These are phyloP conservation scores for Hypoxylon trugodes DNA, from an alignment of 495 filamentous ascomycete genomes.

Conservation along the genomic window DNA sequence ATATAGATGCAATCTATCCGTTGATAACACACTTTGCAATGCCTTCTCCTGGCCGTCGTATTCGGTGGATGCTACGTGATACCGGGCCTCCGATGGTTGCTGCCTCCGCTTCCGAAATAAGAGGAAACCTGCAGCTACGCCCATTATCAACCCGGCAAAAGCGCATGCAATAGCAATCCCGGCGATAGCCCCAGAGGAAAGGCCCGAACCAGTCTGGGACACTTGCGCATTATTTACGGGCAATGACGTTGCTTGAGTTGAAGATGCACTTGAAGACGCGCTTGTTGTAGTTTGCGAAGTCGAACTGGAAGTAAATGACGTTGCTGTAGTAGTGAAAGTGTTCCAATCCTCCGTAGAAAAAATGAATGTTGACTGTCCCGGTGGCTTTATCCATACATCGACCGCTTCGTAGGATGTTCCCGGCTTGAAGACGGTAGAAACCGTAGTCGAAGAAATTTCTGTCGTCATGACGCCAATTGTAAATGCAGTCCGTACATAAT, in stretches of 20 bases:
- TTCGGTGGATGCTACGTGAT: slow-evolving; percentile 2
- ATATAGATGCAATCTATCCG: slow-evolving; percentile 33
- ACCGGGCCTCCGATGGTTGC: neutral
- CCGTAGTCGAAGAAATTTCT: slow-evolving; percentile 15
- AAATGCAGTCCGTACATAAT: slow-evolving; percentile 1
- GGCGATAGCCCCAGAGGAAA: slow-evolving; percentile 32
- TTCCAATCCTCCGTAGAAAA: slow-evolving; percentile 11
- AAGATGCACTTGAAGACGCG: neutral
- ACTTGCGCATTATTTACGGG: neutral
- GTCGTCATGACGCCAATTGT: slow-evolving; percentile 2
- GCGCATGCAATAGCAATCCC: slow-evolving; percentile 43
- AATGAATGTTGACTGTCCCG: neutral
- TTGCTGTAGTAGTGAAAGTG: slow-evolving; percentile 3
- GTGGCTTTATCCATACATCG: slow-evolving; percentile 8
- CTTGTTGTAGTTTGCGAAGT: neutral
- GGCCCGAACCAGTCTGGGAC: neutral
- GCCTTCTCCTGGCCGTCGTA: slow-evolving; percentile 31
- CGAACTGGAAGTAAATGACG: slow-evolving; percentile 12
- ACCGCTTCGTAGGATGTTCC: slow-evolving; percentile 18
- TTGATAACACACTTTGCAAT: neutral
- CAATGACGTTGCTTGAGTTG: neutral
- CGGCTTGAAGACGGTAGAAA: slow-evolving; percentile 1
- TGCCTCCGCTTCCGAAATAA: slow-evolving; percentile 24
- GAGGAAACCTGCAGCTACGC: slow-evolving; percentile 25
- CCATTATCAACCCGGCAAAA: slow-evolving; percentile 40